Evolutionary conservation across 2,329 filamentous ascomycete genomes (phyloP), one percentile per base, ranked within the genome.

Genomic region (Fusarium temperatum): DNA sequence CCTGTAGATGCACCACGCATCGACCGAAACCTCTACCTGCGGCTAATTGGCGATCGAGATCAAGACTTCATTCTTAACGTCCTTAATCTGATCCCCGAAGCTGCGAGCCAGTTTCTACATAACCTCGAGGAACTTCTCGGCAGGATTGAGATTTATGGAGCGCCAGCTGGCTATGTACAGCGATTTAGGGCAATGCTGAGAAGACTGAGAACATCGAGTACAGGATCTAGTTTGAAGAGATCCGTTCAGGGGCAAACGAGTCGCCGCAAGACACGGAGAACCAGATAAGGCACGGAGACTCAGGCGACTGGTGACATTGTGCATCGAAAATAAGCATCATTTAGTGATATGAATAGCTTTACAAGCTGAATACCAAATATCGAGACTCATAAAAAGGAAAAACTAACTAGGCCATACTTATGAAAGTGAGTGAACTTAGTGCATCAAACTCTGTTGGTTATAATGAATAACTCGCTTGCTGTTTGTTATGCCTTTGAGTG

Each of bases 21-120:
- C 57, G 82, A 85, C 38, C 81, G 84, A 10, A 87, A 88, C 66
- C 81, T 89, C 14, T 89, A 87, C 78, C 77, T 82, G 47, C 80
- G 82, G 22, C 84, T 89, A 32, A 81, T 89, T 2, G 86, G 87
- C 14, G 83, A 84, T 47, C 75, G 75, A 13, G 83, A 86, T 57
- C 73, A 75, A 10, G 80, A 82, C 72, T 89, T 89, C 70, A 81
- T 87, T 44, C 75, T 88, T 39, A 83, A 82, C 41, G 81, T 84
- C 13, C 81, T 90, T 8, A 78, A 77, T 22, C 77, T 83, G 28
- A 79, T 88, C 4, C 85, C 83, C 4, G 85, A 86, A 51, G 82
- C 83, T 17, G 83, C 86, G 47, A 83, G 80, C 54, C 84, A 84
- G 66, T 85, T 85, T 61, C 72, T 86, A 24, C 78, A 84, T 54